Percentiles rank a stretch among this genome's conserved stretches.
Evolutionary conservation across 768 basidiomycete species (phyloP).

Genomic region (Kondoa malvinella): DNA sequence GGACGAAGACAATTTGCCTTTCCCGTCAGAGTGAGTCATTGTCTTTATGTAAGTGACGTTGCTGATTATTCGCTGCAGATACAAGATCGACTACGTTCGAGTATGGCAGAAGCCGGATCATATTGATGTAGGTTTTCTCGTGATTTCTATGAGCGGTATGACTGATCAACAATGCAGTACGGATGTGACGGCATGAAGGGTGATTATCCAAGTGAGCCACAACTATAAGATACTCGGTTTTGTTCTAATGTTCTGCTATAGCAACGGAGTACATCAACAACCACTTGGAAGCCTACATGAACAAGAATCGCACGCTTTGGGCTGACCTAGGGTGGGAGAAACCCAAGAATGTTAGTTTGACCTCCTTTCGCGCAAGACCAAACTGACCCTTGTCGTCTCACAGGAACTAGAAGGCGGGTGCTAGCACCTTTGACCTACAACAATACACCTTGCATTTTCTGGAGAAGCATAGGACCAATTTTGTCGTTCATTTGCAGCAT

Average conservation of each 20-base stretch:
- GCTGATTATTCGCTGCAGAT: conserved; percentile 42
- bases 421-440: too few relatives aligned
- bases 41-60: conserved; percentile 52
- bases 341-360: too few relatives aligned
- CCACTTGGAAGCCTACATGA: conserved; percentile 1
- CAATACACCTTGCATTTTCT: too few relatives aligned
- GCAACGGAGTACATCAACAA: neutral
- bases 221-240: neutral
- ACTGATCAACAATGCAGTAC: neutral
- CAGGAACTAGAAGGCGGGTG: too few relatives aligned
- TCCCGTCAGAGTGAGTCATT: conserved; percentile 14
- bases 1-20: neutral
- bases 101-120: conserved; percentile 49
- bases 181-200: neutral
- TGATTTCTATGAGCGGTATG: neutral
- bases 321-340: neutral
- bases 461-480: too few relatives aligned
- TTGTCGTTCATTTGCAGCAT: too few relatives aligned
- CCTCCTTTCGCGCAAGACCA: too few relatives aligned
- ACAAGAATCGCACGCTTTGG: neutral
- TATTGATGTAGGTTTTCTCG: neutral
- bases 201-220: neutral
- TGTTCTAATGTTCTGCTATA: neutral
- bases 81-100: conserved; percentile 57
- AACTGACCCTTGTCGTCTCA: too few relatives aligned